A percentile compares a stretch with the other conserved stretches of the same genome.
Evolutionary conservation across 768 basidiomycete genomes (phyloP).

Genomic region (Kwoniella pini): DNA sequence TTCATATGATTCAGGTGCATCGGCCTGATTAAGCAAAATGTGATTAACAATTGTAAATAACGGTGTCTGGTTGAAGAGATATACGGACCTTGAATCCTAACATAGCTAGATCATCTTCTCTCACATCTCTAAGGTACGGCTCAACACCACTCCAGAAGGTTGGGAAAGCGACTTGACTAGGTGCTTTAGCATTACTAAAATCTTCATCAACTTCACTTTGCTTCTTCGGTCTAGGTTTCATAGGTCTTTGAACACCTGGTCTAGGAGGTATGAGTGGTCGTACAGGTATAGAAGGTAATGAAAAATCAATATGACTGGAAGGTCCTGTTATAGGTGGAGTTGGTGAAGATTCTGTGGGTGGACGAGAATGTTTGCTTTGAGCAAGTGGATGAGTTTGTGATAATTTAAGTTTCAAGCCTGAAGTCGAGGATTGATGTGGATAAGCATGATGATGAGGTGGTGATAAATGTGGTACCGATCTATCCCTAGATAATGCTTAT

Average conservation of each 20-base stretch:
- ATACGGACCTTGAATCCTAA: conserved; percentile 70
- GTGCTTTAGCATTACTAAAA: conserved; percentile 79
- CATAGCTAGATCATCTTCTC: conserved; percentile 94
- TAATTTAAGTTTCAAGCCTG: conserved; percentile 46
- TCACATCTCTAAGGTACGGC: conserved; percentile 81
- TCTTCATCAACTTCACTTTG: conserved; percentile 82
- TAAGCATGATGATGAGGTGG: conserved; percentile 29
- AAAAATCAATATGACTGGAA: conserved; percentile 43
- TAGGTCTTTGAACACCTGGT: conserved; percentile 50
- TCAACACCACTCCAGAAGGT: conserved; percentile 89
- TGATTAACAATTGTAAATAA: not conserved
- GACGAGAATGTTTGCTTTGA: conserved; percentile 6
- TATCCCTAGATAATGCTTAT: conserved; percentile 27
- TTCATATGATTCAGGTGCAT: conserved; percentile 82
- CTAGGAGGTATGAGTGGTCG: conserved; percentile 45
- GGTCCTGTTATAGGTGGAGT: conserved; percentile 31
- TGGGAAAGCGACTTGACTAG: conserved; percentile 57
- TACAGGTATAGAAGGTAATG: conserved; percentile 34
- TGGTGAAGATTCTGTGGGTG: conserved; percentile 29
- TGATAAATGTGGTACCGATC: conserved; percentile 32
- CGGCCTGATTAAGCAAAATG: conserved; percentile 54
- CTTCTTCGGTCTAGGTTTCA: conserved; percentile 53
- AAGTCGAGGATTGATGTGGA: conserved; percentile 31
- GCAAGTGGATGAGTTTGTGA: conserved; percentile 19
- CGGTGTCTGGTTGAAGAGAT: no score